These are phyloP conservation scores for Vanilla planifolia DNA, from an alignment of 106 monocot species.

Conservation along the genomic window DNA sequence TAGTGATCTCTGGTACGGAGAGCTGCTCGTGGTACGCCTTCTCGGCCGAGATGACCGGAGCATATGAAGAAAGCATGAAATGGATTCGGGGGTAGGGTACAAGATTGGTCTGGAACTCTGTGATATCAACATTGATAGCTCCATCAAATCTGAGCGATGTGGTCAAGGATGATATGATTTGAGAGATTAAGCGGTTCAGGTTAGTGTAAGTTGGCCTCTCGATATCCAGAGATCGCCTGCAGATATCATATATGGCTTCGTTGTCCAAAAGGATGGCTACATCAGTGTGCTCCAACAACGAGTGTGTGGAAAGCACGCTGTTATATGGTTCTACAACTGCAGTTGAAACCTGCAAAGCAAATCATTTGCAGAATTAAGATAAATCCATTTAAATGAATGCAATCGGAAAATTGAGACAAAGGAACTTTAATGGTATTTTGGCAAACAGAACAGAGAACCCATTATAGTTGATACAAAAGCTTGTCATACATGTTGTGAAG, in stretches of 20 bases:
- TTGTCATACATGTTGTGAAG: too few species aligned
- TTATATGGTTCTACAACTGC: conserved; percentile 32
- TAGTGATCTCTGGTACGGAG: conserved; percentile 34
- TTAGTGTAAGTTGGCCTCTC: conserved; percentile 49
- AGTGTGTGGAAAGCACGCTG: conserved; percentile 27
- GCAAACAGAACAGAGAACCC: too few species aligned
- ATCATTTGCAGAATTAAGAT: too few species aligned
- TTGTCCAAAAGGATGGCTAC: conserved; percentile 28
- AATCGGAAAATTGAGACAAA: too few species aligned
- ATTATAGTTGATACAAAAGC: too few species aligned
- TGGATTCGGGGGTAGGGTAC: conserved; percentile 40
- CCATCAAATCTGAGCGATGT: conserved; percentile 38
- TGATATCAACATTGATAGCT: conserved; percentile 35
- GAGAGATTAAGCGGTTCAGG: conserved; percentile 44
- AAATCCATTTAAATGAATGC: too few species aligned
- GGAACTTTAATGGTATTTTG: too few species aligned
- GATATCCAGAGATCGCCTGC: conserved; percentile 36
- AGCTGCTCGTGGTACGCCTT: conserved; percentile 34
- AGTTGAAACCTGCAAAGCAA: conserved; percentile 23
- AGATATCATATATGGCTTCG: conserved; percentile 42
- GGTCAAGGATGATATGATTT: conserved; percentile 32
- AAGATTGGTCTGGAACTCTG: conserved; percentile 39
- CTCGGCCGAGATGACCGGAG: conserved; percentile 34
- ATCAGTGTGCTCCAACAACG: conserved; percentile 26
- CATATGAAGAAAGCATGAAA: conserved; percentile 42